A percentile compares a stretch with the other conserved stretches of the same genome.
Conservation (phyloP, 768 basidiomycete species). For the Tulasnella sp. region DNA sequence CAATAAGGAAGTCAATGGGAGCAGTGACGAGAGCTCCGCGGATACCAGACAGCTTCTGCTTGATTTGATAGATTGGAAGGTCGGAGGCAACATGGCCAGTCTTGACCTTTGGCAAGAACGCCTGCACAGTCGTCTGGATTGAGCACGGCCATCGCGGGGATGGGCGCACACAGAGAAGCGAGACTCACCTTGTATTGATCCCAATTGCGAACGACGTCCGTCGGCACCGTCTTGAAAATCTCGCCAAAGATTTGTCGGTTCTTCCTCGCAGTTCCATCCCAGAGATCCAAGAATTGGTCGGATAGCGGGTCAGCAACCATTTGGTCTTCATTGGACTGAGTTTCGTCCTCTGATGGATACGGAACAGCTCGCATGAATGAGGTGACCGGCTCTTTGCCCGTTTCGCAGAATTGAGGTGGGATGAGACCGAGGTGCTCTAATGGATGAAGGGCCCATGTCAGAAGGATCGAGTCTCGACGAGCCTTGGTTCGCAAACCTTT, state of each 20-base stretch:
- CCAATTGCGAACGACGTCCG: slow-evolving; percentile 80
- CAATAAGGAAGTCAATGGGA: slow-evolving; percentile 72
- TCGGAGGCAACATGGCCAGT: slow-evolving; percentile 78
- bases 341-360: slow-evolving; percentile 67
- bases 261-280: slow-evolving; percentile 70
- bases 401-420: slow-evolving; percentile 62
- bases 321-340: slow-evolving; percentile 57
- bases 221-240: slow-evolving; percentile 84
- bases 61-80: slow-evolving; percentile 68
- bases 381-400: slow-evolving; percentile 49
- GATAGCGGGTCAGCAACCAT: slow-evolving; percentile 79
- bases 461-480: slow-evolving; percentile 23
- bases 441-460: slow-evolving; percentile 34
- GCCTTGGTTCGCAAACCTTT: slow-evolving; percentile 56
- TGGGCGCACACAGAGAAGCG: slow-evolving; percentile 34
- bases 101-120: slow-evolving; percentile 74
- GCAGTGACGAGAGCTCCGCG: slow-evolving; percentile 49
- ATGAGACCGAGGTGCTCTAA: slow-evolving; percentile 88
- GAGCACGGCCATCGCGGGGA: slow-evolving; percentile 28
- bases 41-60: slow-evolving; percentile 71
- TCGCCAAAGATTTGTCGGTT: slow-evolving; percentile 88
- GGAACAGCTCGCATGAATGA: slow-evolving; percentile 84
- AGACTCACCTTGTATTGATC: slow-evolving; percentile 68
- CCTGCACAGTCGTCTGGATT: slow-evolving; percentile 47
- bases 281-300: slow-evolving; percentile 60